Percentiles rank a stretch among this genome's conserved stretches.
Evolutionary conservation across 208 protist genomes (phyloP).

Genomic region (Spironucleus salmonicida): DNA sequence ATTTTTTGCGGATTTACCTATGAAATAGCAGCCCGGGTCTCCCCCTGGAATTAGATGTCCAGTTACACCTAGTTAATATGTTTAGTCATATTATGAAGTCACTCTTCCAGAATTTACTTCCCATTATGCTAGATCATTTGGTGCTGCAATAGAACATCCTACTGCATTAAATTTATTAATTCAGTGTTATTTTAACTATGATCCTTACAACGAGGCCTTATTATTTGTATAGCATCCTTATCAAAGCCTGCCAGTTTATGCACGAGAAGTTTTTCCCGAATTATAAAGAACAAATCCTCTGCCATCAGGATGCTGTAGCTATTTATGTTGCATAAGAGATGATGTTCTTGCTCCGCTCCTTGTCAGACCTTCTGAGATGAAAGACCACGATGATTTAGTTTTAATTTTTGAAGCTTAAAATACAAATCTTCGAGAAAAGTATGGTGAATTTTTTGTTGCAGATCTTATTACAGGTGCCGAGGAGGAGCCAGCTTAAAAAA

Average conservation of each 20-base stretch:
- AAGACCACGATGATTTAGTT: conserved; percentile 28
- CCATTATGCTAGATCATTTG: not conserved
- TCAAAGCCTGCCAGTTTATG: not conserved
- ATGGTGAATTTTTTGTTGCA: conserved; percentile 24
- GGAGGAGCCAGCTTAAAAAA: not conserved
- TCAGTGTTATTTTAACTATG: conserved; percentile 8
- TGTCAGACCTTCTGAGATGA: not conserved
- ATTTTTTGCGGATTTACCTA: not conserved
- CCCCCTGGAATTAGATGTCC: not conserved
- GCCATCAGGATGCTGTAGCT: not conserved
- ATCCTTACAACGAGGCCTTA: conserved; percentile 3
- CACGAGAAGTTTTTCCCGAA: conserved; percentile 7
- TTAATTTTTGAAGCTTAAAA: conserved; percentile 13
- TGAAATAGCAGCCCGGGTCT: not conserved
- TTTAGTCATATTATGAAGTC: not conserved
- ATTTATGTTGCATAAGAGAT: not conserved
- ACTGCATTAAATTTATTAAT: not conserved
- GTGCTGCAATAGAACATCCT: not conserved
- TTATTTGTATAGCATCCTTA: not conserved
- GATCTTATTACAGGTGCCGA: not conserved
- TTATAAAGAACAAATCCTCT: not conserved
- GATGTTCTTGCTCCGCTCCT: conserved; percentile 10
- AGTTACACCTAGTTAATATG: not conserved
- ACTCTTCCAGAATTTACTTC: not conserved
- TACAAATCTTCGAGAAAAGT: not conserved